Percentiles rank a stretch among this genome's conserved stretches.
Evolutionary conservation across 768 basidiomycete genomes (phyloP).

Genomic region (Albatrellus ellisii): DNA sequence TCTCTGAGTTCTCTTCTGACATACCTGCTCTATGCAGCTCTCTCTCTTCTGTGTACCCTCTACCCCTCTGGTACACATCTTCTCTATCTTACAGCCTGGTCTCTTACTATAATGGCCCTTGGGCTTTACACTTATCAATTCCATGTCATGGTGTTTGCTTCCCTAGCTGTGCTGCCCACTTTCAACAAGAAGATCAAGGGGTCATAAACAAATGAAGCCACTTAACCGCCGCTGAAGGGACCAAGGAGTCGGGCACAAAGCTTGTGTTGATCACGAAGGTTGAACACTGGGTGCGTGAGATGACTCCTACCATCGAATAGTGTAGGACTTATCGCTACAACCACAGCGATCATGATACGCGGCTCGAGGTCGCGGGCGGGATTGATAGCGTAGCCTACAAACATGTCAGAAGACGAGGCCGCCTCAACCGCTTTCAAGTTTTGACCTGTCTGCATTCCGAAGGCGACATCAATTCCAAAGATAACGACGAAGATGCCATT

Average conservation of each 20-base stretch:
- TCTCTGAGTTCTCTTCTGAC: too few species aligned
- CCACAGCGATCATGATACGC: conserved; percentile 55
- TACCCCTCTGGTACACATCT: too few species aligned
- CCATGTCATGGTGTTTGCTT: too few species aligned
- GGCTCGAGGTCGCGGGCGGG: conserved; percentile 67
- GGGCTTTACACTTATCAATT: too few species aligned
- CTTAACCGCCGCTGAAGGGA: conserved; percentile 44
- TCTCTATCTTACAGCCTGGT: too few species aligned
- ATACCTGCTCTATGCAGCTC: too few species aligned
- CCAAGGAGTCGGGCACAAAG: conserved; percentile 54
- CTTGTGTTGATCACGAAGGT: conserved; percentile 50
- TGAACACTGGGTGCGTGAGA: conserved; percentile 21
- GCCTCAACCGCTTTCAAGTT: background rate
- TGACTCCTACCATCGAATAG: background rate
- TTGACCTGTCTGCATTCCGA: conserved; percentile 46
- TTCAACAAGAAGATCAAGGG: conserved; percentile 37
- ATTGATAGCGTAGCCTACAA: conserved; percentile 44
- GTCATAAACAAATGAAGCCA: conserved; percentile 46
- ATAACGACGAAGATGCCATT: conserved; percentile 40
- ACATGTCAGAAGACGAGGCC: background rate
- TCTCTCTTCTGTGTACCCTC: too few species aligned
- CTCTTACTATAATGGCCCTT: too few species aligned
- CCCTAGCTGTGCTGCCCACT: too few species aligned
- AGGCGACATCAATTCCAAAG: conserved; percentile 41
- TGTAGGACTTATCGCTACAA: conserved; percentile 17